Evolutionary conservation across 1,284 basidiomycete species (phyloP).

Genomic region (Vanrija pseudolonga): DNA sequence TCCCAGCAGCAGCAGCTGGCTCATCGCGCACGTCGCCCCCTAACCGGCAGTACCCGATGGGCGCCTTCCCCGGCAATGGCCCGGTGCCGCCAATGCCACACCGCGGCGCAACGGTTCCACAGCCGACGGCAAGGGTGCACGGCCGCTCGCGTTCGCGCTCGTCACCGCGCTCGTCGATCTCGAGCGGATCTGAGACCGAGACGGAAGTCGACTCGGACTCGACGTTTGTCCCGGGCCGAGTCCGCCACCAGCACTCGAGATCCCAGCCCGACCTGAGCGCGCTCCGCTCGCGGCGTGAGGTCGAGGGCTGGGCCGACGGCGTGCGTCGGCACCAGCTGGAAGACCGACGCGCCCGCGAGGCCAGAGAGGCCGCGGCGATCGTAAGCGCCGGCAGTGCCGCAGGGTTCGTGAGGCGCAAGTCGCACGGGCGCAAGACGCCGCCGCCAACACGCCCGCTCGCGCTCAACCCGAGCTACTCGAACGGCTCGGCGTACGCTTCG

Average conservation of each 20-base stretch:
- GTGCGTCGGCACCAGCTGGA: slow-evolving; percentile 17
- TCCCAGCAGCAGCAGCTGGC: slow-evolving; percentile 1
- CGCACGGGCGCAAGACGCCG: slow-evolving; percentile 21
- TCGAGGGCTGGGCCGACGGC: slow-evolving; percentile 34
- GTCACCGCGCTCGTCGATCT: slow-evolving; percentile 3
- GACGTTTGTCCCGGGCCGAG: slow-evolving; percentile 28
- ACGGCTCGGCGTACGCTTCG: no score
- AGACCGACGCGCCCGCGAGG: slow-evolving; percentile 9
- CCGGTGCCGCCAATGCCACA: neutral
- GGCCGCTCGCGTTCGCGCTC: slow-evolving; percentile 3
- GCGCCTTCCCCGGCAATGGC: neutral
- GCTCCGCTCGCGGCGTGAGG: slow-evolving; percentile 25
- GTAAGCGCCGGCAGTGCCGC: neutral
- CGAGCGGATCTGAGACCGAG: slow-evolving; percentile 24
- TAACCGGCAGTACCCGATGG: neutral
- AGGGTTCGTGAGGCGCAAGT: slow-evolving; percentile 8
- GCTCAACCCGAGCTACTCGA: neutral
- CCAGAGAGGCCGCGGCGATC: neutral
- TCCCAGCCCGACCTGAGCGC: slow-evolving; percentile 42
- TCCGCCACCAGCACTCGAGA: slow-evolving; percentile 25
- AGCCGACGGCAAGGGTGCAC: neutral
- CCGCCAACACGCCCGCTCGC: slow-evolving; percentile 5
- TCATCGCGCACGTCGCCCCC: neutral
- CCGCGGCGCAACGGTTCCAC: slow-evolving; percentile 8
- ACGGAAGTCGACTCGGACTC: slow-evolving; percentile 38